Evolutionary conservation across 192 early-diverging fungal species (phyloP), one percentile per base, ranked within the genome.

Genomic region (Anaeromyces robustus): DNA sequence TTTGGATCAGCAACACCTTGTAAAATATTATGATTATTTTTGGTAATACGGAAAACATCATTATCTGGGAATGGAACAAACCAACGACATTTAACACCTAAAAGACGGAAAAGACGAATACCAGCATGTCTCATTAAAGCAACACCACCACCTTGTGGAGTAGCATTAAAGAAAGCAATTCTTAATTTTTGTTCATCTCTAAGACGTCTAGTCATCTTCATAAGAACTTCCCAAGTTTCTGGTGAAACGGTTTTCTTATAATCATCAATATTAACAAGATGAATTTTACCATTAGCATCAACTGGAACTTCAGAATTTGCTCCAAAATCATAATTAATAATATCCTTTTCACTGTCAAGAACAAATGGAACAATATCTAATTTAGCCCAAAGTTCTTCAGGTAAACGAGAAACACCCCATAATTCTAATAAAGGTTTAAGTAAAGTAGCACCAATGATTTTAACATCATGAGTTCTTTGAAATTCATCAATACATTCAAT

Each of bases 41-140:
- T 95, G 77, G 94, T 95, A 59, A 95, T 93, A 82, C 94, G 91
- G 86, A 95, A 95, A 9, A 95, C 91, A 68, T 93, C 92, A 26
- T 93, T 93, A 80, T 93, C 94, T 59, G 94, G 94, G 80, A 93
- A 92, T 81, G 92, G 88, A 11, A 95, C 94, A 85, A 87, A 94
- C 94, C 90, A 85, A 30, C 30, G 89, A 68, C 86, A 89, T 83
- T 94, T 89, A 22, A 95, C 86, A 34, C 85, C 88, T 30, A 93
- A 87, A 34, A 95, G 82, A 26, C 85, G 82, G 80, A 93, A 87
- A 80, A 94, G 86, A 34, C 94, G 90, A 39, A 95, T 86, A 13
- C 92, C 85, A 19, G 94, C 93, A 81, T 95, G 94, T 52, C 94
- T 89, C 94, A 95, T 95, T 78, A 95, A 86, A n/a, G 94, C 94